Evolutionary conservation across 1,284 basidiomycete species (phyloP).

Genomic region (Leccinum proximum): DNA sequence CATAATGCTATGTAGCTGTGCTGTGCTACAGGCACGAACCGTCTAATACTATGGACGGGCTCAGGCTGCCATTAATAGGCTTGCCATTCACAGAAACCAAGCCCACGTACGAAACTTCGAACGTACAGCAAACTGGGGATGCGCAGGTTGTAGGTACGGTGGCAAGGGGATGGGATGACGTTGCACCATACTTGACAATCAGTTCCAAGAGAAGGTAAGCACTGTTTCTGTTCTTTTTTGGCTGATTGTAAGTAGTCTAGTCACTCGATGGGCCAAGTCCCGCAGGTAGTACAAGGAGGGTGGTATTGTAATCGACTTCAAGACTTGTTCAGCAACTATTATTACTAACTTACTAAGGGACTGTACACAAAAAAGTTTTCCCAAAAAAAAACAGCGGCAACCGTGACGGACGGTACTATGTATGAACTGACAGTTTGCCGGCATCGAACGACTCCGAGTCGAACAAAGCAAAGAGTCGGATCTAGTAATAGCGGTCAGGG

Average conservation of each 20-base stretch:
- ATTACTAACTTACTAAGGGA: neutral
- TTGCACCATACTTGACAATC: neutral
- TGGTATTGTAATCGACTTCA: neutral
- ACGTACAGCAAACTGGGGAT: neutral
- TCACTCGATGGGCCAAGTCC: neutral
- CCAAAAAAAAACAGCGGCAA: neutral
- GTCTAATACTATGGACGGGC: neutral
- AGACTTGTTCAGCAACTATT: neutral
- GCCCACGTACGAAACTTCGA: neutral
- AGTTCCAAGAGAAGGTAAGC: neutral
- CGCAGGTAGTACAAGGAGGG: neutral
- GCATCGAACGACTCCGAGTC: neutral
- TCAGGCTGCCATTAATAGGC: neutral
- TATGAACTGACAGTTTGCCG: neutral
- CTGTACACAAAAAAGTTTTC: neutral
- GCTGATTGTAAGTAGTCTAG: no score
- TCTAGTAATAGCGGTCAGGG: neutral
- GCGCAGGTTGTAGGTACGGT: neutral
- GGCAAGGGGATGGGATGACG: neutral
- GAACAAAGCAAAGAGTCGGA: neutral
- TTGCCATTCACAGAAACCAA: no score
- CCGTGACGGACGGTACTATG: neutral
- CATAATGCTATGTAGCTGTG: no score
- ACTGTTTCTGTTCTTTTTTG: no score
- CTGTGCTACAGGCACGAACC: no score